Percentiles rank a stretch among this genome's conserved stretches.
These are phyloP conservation scores for Ophiosphaerella herpotricha DNA, from an alignment of 2,329 filamentous ascomycete species.

Conservation along the genomic window DNA sequence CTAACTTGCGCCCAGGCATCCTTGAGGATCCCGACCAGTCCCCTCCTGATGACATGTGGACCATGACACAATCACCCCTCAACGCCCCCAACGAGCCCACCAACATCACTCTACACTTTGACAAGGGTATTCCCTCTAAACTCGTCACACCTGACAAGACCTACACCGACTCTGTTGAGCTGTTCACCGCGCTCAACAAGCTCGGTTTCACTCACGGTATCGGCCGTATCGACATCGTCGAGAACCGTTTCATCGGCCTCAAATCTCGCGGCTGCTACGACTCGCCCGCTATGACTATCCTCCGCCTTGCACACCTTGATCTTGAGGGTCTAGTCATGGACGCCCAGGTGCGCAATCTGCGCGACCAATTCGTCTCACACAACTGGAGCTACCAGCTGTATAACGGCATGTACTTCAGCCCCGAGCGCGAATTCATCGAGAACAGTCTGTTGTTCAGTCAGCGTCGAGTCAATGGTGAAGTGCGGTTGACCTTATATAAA, in stretches of 20 bases:
- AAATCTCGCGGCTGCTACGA: constrained; percentile 85
- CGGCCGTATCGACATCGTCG: constrained; percentile 81
- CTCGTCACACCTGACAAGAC: constrained; percentile 62
- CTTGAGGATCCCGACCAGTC: constrained; percentile 69
- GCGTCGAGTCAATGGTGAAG: constrained; percentile 51
- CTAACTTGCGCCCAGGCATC: constrained; percentile 46
- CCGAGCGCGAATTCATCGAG: constrained; percentile 73
- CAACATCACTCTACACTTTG: constrained; percentile 73
- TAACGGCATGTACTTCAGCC: constrained; percentile 71
- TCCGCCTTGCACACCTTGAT: constrained; percentile 64
- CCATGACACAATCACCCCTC: constrained; percentile 68
- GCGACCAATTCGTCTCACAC: constrained; percentile 70
- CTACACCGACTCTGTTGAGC: constrained; percentile 69
- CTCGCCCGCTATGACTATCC: constrained; percentile 50
- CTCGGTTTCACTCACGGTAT: constrained; percentile 75
- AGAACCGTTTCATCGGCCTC: constrained; percentile 79
- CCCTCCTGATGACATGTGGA: constrained; percentile 81
- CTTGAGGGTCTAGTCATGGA: constrained; percentile 71
- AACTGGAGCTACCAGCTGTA: constrained; percentile 53
- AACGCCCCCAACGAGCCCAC: constrained; percentile 72
- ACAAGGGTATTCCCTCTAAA: constrained; percentile 75
- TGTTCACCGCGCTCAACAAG: constrained; percentile 73
- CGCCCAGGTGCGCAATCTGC: constrained; percentile 68
- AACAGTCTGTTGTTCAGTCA: constrained; percentile 54
- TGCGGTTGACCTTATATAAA: constrained; percentile 70